Evolutionary conservation across 108 stramenopile genomes (phyloP).

Genomic region (Schizochytrium sp.): DNA sequence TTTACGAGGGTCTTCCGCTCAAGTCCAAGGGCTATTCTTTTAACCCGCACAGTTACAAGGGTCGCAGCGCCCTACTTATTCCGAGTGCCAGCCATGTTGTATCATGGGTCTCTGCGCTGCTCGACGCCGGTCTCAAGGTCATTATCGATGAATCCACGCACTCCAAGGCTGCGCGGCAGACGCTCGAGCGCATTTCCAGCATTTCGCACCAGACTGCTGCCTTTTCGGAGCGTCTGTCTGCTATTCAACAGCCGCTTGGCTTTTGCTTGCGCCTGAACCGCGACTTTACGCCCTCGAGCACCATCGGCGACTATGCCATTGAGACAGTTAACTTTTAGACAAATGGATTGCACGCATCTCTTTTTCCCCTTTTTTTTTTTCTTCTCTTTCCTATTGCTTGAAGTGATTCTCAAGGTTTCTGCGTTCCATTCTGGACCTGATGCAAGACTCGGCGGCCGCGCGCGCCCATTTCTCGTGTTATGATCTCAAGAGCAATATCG

Average conservation of each 20-base stretch:
- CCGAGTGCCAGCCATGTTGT: neutral
- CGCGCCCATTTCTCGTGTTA: no score
- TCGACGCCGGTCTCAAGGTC: neutral
- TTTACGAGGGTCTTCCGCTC: neutral
- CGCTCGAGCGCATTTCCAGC: neutral
- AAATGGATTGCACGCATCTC: neutral
- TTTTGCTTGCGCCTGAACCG: neutral
- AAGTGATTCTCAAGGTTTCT: no score
- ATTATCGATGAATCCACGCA: neutral
- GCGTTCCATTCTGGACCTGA: no score
- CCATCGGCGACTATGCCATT: neutral
- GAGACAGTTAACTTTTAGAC: neutral
- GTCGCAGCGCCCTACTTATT: neutral
- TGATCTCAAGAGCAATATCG: no score
- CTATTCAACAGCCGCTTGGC: neutral
- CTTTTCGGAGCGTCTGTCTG: neutral
- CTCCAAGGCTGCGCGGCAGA: neutral
- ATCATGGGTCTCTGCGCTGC: neutral
- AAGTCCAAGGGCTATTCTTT: neutral
- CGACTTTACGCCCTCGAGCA: neutral
- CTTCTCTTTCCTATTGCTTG: neutral
- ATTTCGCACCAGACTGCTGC: neutral
- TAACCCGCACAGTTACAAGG: neutral
- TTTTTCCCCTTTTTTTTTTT: neutral
- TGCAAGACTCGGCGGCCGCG: no score